Conservation (phyloP, 306 rosid genomes). For the Dalbergia cochinchinensis region DNA sequence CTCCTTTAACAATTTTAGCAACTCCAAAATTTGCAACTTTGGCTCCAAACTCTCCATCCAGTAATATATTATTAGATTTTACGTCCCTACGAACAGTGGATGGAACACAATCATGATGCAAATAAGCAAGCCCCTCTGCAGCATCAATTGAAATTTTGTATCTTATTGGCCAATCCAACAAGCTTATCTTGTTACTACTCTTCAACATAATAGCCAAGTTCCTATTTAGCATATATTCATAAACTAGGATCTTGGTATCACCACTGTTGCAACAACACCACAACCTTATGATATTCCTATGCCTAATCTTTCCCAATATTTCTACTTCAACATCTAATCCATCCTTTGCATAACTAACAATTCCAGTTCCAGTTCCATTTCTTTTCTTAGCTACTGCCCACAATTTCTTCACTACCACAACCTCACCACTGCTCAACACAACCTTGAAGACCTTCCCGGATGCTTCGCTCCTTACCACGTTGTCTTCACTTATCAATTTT, state of each 20-base stretch:
- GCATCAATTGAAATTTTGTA: conserved; percentile 69
- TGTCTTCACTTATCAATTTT: conserved; percentile 62
- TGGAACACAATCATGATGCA: conserved; percentile 82
- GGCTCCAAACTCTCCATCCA: conserved; percentile 67
- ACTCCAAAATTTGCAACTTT: no score
- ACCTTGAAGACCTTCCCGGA: conserved; percentile 81
- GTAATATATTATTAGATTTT: conserved; percentile 72
- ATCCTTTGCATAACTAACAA: conserved; percentile 60
- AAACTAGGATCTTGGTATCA: conserved; percentile 65
- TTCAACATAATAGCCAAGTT: conserved; percentile 72
- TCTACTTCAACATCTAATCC: conserved; percentile 77
- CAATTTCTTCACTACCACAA: conserved; percentile 73
- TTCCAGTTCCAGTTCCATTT: not conserved
- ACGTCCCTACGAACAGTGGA: conserved; percentile 75
- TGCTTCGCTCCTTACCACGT: conserved; percentile 68
- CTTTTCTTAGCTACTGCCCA: conserved; percentile 52
- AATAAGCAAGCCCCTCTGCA: conserved; percentile 77
- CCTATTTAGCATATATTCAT: conserved; percentile 78
- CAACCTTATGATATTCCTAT: conserved; percentile 72
- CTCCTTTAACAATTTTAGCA: conserved; percentile 58
- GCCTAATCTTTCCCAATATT: conserved; percentile 73
- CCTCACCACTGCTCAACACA: conserved; percentile 61
- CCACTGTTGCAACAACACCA: conserved; percentile 74
- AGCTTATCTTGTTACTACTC: conserved; percentile 45
- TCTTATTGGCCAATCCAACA: conserved; percentile 74